phyloP scores from a whole-genome alignment of 2,329 filamentous ascomycete genomes.

The Sarocladium strictum region DNA sequence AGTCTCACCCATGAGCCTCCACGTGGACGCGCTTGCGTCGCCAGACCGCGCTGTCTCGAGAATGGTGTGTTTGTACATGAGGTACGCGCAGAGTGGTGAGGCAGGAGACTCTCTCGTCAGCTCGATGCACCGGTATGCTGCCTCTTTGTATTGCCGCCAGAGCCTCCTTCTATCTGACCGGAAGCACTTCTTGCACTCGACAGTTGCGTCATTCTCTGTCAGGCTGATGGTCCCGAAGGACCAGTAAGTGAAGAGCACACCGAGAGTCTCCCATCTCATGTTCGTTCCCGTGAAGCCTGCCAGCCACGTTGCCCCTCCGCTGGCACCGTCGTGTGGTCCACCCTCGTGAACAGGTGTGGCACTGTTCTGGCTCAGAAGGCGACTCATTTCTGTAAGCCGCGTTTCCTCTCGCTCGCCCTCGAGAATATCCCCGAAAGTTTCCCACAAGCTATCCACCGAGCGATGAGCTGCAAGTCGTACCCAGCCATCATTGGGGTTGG shows the following conservation, averaged over 20 bases:
- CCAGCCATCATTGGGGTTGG: slow-evolving; percentile 25
- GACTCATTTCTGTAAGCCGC: slow-evolving; percentile 7
- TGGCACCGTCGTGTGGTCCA: slow-evolving; percentile 27
- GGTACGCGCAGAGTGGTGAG: background rate
- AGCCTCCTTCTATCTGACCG: slow-evolving; percentile 3
- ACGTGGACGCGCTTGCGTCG: background rate
- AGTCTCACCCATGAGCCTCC: slow-evolving; percentile 5
- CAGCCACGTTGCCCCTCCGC: slow-evolving; percentile 29
- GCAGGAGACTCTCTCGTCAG: background rate
- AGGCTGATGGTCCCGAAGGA: slow-evolving; percentile 7
- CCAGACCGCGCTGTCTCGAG: background rate
- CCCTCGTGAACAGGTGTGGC: slow-evolving; percentile 14
- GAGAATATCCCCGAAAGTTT: slow-evolving; percentile 12
- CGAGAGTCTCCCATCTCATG: slow-evolving; percentile 39
- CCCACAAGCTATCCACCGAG: slow-evolving; percentile 26
- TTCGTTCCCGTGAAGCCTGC: slow-evolving; percentile 30
- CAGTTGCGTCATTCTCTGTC: slow-evolving; percentile 7
- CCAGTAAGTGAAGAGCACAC: slow-evolving; percentile 24
- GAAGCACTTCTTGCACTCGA: slow-evolving; percentile 10
- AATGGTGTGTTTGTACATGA: slow-evolving; percentile 7
- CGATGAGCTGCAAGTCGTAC: slow-evolving; percentile 20
- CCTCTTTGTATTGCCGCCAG: slow-evolving; percentile 4
- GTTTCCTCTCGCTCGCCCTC: background rate
- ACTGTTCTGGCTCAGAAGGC: slow-evolving; percentile 18
- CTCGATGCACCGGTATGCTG: background rate